phyloP scores from a whole-genome alignment of 441 rosid genomes.

The Erodium chrysanthum region DNA sequence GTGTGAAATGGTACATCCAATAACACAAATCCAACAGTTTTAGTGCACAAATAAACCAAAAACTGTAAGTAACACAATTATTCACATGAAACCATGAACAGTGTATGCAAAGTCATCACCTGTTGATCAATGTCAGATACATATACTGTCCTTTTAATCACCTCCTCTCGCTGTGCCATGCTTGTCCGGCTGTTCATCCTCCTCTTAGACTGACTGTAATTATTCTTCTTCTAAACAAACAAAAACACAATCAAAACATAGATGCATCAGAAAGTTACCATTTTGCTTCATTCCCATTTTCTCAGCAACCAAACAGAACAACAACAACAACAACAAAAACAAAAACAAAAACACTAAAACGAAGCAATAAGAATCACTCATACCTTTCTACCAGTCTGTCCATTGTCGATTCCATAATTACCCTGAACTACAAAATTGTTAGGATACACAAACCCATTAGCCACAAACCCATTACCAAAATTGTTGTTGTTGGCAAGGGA shows the following conservation, averaged over 20 bases:
- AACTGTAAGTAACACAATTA: too few relatives aligned
- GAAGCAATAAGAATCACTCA: constrained; percentile 17
- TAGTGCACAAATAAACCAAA: too few relatives aligned
- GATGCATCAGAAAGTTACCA: neutral
- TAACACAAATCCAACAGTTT: neutral
- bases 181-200: constrained; percentile 66
- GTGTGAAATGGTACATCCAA: constrained; percentile 4
- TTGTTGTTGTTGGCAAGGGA: neutral
- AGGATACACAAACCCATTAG: constrained; percentile 45
- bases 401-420: constrained; percentile 34
- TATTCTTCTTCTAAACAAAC: constrained; percentile 46
- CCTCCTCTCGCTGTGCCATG: constrained; percentile 74
- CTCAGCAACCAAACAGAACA: constrained; percentile 5
- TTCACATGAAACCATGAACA: too few relatives aligned
- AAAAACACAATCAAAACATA: neutral
- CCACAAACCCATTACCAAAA: constrained; percentile 12
- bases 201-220: constrained; percentile 32
- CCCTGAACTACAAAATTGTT: constrained; percentile 39
- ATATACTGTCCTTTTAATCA: constrained; percentile 32
- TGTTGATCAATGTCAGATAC: constrained; percentile 86
- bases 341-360: neutral
- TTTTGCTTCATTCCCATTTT: neutral
- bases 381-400: constrained; percentile 41
- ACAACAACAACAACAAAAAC: neutral
- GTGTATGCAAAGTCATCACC: constrained; percentile 26